Conservation (phyloP, 441 rosid species). For the Geranium incanum region DNA sequence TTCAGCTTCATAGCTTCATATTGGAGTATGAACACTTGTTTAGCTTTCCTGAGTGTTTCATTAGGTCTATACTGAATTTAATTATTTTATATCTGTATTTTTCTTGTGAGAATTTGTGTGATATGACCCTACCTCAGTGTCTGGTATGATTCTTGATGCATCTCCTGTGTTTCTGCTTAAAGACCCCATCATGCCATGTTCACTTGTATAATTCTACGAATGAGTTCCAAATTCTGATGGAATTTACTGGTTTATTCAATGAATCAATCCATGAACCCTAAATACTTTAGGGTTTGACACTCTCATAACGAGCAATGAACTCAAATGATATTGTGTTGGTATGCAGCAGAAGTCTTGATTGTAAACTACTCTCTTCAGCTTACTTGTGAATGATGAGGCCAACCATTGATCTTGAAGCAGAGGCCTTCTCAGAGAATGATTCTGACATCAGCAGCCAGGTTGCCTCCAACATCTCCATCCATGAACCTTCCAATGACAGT, state of each 20-base stretch:
- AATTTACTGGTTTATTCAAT: too few species aligned
- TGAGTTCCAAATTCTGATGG: too few species aligned
- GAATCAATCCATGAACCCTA: too few species aligned
- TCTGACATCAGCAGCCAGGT: slow-evolving; percentile 55
- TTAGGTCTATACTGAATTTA: not conserved
- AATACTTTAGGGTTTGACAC: too few species aligned
- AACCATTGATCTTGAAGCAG: slow-evolving; percentile 45
- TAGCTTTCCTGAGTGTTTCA: too few species aligned
- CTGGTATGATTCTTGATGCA: too few species aligned
- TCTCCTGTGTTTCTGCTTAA: too few species aligned
- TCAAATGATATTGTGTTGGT: not conserved
- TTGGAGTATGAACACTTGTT: too few species aligned
- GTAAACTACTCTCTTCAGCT: slow-evolving; percentile 7
- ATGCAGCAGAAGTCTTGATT: slow-evolving; percentile 9
- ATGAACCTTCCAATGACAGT: slow-evolving; percentile 19
- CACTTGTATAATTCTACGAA: too few species aligned
- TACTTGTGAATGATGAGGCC: slow-evolving; percentile 37
- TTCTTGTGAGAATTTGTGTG: not conserved
- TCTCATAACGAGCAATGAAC: too few species aligned
- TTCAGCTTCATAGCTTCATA: not conserved
- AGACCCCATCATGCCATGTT: too few species aligned
- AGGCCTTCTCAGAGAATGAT: slow-evolving; percentile 43
- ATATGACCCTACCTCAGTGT: too few species aligned
- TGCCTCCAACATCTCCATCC: slow-evolving; percentile 52
- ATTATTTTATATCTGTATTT: not conserved